Evolutionary conservation across 1,284 basidiomycete species (phyloP).

Genomic region (Trametes versicolor): DNA sequence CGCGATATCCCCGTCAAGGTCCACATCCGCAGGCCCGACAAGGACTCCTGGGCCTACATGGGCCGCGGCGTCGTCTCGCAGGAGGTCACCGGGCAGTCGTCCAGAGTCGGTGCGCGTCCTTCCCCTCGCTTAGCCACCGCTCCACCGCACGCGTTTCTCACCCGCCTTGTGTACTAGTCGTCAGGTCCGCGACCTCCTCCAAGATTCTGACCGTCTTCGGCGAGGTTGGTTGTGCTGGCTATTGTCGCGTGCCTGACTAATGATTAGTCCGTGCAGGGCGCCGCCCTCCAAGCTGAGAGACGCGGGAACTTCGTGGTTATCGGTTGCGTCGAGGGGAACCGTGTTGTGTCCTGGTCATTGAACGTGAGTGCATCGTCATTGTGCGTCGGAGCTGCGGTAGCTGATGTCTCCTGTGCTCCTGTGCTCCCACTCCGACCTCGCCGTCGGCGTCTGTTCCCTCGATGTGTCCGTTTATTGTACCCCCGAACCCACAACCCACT

Average conservation of each 20-base stretch:
- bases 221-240: constrained; percentile 59
- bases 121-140: not conserved
- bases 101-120: constrained; percentile 73
- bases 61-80: constrained; percentile 79
- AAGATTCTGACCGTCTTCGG: constrained; percentile 76
- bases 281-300: constrained; percentile 82
- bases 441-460: constrained; percentile 21
- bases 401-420: constrained; percentile 24
- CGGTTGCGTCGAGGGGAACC: constrained; percentile 73
- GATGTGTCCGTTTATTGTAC: constrained; percentile 4
- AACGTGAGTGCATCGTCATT: constrained; percentile 58
- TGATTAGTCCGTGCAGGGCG: constrained; percentile 52
- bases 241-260: constrained; percentile 33
- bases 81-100: constrained; percentile 74
- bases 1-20: constrained; percentile 84
- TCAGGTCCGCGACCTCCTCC: constrained; percentile 69
- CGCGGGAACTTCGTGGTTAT: constrained; percentile 86
- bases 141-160: constrained; percentile 28
- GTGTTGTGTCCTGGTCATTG: constrained; percentile 85
- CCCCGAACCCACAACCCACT: constrained; percentile 10
- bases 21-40: constrained; percentile 80
- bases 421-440: constrained; percentile 10
- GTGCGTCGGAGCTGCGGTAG: constrained; percentile 3
- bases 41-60: constrained; percentile 82
- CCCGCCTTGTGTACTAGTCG: constrained; percentile 55